Percentiles rank a stretch among this genome's conserved stretches.
These are phyloP conservation scores for Coniochaeta sp. DNA, from an alignment of 2,329 filamentous ascomycete genomes.

Conservation along the genomic window DNA sequence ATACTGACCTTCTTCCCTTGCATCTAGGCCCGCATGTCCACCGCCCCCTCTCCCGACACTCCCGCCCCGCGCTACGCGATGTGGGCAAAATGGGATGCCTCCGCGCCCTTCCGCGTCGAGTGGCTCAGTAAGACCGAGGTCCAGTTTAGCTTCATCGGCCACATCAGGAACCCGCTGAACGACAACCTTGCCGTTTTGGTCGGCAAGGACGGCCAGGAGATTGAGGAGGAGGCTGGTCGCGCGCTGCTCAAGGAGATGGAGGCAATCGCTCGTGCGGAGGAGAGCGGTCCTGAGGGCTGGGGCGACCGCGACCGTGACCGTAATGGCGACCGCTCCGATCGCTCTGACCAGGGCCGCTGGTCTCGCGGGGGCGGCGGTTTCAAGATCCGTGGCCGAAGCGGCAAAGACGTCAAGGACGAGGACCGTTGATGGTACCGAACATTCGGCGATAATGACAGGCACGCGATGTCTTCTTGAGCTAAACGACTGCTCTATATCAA, in stretches of 20 bases:
- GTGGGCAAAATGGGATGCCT: conserved; percentile 37
- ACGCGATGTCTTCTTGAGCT: not conserved
- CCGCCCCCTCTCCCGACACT: conserved; percentile 29
- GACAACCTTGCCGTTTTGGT: conserved; percentile 39
- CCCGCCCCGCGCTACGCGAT: conserved; percentile 36
- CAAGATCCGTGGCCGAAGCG: not conserved
- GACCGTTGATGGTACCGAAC: not conserved
- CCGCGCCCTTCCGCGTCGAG: conserved; percentile 42
- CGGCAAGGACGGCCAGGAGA: conserved; percentile 22
- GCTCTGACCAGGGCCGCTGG: too few species aligned
- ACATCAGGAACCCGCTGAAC: conserved; percentile 45
- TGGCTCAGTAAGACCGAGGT: conserved; percentile 45
- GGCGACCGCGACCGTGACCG: too few species aligned
- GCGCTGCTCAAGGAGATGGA: conserved; percentile 17
- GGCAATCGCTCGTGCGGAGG: not conserved
- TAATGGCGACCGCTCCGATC: too few species aligned
- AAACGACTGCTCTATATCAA: not conserved
- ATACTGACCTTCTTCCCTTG: not conserved
- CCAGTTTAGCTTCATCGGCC: conserved; percentile 35
- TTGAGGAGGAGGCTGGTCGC: conserved; percentile 16
- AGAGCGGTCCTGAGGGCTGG: too few species aligned
- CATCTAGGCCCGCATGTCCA: conserved; percentile 42
- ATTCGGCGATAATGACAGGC: not conserved
- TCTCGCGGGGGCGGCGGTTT: not conserved
- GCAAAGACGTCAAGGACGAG: not conserved